These are phyloP conservation scores for Russula griseocarnosa DNA, from an alignment of 768 basidiomycete genomes.

Conservation along the genomic window DNA sequence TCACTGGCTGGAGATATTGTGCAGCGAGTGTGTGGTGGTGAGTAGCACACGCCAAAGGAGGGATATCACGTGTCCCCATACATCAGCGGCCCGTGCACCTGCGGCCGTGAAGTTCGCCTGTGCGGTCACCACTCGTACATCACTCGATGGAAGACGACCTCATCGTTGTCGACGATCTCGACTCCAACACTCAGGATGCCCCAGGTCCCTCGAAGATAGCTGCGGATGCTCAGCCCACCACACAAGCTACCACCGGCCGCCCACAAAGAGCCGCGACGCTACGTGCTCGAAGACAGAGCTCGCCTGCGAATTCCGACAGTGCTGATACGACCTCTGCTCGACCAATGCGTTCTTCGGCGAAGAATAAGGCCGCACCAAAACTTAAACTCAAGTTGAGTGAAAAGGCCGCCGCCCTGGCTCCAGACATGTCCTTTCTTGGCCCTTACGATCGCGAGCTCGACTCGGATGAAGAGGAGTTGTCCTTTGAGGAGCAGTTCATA, in stretches of 20 bases:
- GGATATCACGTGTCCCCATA: not conserved
- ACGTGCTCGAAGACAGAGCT: conserved; percentile 30
- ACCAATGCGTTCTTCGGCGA: conserved; percentile 48
- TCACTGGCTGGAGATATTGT: not conserved
- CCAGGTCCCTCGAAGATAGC: conserved; percentile 31
- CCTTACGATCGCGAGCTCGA: conserved; percentile 92
- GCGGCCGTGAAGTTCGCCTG: too few species aligned
- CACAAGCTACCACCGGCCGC: conserved; percentile 26
- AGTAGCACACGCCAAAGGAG: not conserved
- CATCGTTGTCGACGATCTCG: conserved; percentile 59
- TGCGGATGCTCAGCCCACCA: conserved; percentile 14
- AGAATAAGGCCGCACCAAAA: conserved; percentile 54
- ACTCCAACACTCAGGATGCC: conserved; percentile 39
- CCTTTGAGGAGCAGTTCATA: conserved; percentile 97
- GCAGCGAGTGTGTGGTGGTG: too few species aligned
- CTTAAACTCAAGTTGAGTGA: conserved; percentile 86
- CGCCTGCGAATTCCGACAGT: conserved; percentile 28
- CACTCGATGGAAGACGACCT: conserved; percentile 60
- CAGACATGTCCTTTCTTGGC: conserved; percentile 85
- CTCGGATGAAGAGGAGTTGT: conserved; percentile 90
- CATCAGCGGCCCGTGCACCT: too few species aligned
- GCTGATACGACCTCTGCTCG: conserved; percentile 36
- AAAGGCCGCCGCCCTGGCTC: conserved; percentile 73
- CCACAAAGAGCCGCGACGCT: conserved; percentile 27
- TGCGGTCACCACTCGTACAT: too few species aligned